Evolutionary conservation across 139 green algal species (phyloP).

Genomic region (Volvox africanus): DNA sequence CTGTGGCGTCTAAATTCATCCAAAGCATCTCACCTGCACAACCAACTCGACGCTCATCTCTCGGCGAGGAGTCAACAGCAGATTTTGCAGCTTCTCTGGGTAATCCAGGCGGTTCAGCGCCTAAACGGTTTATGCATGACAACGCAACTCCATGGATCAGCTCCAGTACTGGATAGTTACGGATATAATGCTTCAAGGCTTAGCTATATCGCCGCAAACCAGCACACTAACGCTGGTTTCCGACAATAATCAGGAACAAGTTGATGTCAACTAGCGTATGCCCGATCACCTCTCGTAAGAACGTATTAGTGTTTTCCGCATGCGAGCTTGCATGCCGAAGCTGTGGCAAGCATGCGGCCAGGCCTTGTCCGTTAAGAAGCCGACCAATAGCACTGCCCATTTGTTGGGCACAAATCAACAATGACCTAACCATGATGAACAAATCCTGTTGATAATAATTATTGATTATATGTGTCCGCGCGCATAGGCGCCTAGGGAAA

Average conservation of each 20-base stretch:
- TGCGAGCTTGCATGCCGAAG: conserved; percentile 52
- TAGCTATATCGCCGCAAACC: too few species aligned
- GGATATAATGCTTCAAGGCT: too few species aligned
- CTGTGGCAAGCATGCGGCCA: neutral
- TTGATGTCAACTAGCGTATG: too few species aligned
- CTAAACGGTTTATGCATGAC: conserved; percentile 47
- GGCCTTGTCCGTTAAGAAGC: neutral
- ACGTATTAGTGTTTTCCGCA: conserved; percentile 88
- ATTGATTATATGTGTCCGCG: neutral
- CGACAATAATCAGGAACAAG: too few species aligned
- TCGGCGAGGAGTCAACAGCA: conserved; percentile 83
- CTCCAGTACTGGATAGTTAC: too few species aligned
- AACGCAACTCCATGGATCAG: too few species aligned
- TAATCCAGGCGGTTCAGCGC: conserved; percentile 80
- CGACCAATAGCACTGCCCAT: neutral
- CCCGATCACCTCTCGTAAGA: conserved; percentile 75
- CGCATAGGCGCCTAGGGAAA: neutral
- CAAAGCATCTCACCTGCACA: conserved; percentile 59
- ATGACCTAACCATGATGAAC: neutral
- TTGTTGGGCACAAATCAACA: conserved; percentile 2
- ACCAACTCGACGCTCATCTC: conserved; percentile 88
- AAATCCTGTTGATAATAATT: neutral
- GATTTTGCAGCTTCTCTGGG: conserved; percentile 81
- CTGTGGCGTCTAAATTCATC: too few species aligned
- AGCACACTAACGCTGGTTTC: too few species aligned